Base-by-base conservation (phyloP, 2,329 filamentous ascomycete species). In the Fusarium newnesense region DNA sequence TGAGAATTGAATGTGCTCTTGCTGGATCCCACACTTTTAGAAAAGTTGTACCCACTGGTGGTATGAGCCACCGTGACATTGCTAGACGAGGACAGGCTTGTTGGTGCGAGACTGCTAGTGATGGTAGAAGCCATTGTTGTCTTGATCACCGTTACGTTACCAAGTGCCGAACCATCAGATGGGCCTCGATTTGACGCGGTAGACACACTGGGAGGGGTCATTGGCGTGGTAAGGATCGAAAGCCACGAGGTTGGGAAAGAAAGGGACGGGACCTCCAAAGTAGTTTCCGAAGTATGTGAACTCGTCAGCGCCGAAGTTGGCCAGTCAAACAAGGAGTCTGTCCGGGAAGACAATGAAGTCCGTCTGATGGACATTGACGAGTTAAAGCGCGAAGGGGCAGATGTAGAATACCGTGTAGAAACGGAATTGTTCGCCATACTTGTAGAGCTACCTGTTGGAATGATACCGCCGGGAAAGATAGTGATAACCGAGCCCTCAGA, bases 401-500 rank as follows among this genome's bases (percentile, higher is more conserved):
- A 42, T n/a, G 70, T 64, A 13, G 39, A 47, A 52, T 70, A 62
- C 13, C 60, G 47, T 11, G 71, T 63, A 15, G 47, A 53, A 15
- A 56, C 24, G 21, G 64, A 67, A 32, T 49, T 54, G 50, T 61
- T 72, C 18, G 37, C 30, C 34, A 62, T 37, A 13, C 39, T 24
- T 15, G 56, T 70, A 26, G 30, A 18, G 24, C 65, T 73, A 4
- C 47, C 36, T 15, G 75, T 66, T 32, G 63, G 68, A 8, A 56
- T 43, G 30, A 69, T 28, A 13, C 56, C 65, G 4, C 74, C 74
- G 9, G 75, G 68, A 16, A 63, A 65, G 15, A 75, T 53, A 16
- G 75, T 77, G 12, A 75, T 53, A 26, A 74, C 24, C 12, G 70
- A 74, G 4, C 62, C 65, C 16, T 68, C 58, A 32, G 64, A 64